Percentiles rank a stretch among this genome's conserved stretches.
Conservation (phyloP, 2,329 filamentous ascomycete species). For the Stemphylium lycopersici region DNA sequence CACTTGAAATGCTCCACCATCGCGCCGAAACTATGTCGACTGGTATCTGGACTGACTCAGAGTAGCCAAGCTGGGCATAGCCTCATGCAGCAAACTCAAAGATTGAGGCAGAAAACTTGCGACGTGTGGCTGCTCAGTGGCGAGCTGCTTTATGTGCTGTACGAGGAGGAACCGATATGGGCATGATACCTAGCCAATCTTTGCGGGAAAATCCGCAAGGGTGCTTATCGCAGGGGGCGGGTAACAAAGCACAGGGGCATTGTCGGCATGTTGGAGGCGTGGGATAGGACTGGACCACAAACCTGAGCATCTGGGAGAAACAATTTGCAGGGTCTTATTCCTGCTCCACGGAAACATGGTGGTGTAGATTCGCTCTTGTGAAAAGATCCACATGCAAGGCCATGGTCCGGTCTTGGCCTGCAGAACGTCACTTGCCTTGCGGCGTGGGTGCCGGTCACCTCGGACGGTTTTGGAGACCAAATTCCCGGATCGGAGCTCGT, state of each 20-base stretch:
- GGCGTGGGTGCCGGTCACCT: neutral
- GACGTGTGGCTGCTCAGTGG: slow-evolving; percentile 15
- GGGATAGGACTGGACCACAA: neutral
- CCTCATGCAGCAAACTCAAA: slow-evolving; percentile 7
- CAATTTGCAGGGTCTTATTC: neutral
- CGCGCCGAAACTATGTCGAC: slow-evolving; percentile 7
- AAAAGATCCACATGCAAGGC: neutral
- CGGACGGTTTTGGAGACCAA: slow-evolving; percentile 1
- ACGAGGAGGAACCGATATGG: slow-evolving; percentile 1
- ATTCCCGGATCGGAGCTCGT: slow-evolving; percentile 2
- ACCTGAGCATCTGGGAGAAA: neutral
- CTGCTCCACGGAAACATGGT: neutral
- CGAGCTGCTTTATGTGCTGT: slow-evolving; percentile 14
- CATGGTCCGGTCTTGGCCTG: neutral
- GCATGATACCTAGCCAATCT: slow-evolving; percentile 6
- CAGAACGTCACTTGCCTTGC: slow-evolving; percentile 1
- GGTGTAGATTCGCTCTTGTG: neutral
- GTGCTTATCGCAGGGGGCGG: slow-evolving; percentile 6
- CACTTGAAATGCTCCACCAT: slow-evolving; percentile 1
- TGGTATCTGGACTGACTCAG: slow-evolving; percentile 4
- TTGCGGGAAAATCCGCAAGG: slow-evolving; percentile 7
- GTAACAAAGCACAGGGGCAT: neutral
- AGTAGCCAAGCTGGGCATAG: slow-evolving; percentile 1
- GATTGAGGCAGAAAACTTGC: slow-evolving; percentile 5
- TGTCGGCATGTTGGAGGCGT: neutral